Evolutionary conservation across 192 early-diverging fungal species (phyloP).

Genomic region (Dimargaris verticillata): DNA sequence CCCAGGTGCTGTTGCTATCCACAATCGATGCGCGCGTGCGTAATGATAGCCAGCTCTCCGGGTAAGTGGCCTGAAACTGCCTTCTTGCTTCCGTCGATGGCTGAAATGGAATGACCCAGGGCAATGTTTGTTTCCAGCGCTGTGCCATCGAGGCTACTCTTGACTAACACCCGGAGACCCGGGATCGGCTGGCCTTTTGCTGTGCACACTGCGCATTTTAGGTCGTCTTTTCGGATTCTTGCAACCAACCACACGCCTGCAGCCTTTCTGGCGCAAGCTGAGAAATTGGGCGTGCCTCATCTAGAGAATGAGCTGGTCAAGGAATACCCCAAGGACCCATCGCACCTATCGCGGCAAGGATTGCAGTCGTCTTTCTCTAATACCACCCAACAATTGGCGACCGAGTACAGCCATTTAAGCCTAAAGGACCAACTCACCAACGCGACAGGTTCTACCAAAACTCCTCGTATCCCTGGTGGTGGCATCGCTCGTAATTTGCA

Average conservation of each 20-base stretch:
- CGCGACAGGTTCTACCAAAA: conserved; percentile 7
- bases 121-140: too few species aligned
- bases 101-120: too few species aligned
- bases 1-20: conserved; percentile 38
- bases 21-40: conserved; percentile 50
- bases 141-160: too few species aligned
- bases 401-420: not conserved
- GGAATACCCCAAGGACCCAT: conserved; percentile 13
- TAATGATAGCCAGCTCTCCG: conserved; percentile 39
- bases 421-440: not conserved
- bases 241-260: conserved; percentile 30
- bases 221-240: conserved; percentile 18
- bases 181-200: too few species aligned
- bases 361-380: conserved; percentile 7
- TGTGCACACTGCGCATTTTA: too few species aligned
- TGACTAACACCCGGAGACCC: too few species aligned
- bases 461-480: conserved; percentile 36
- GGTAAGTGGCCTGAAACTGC: conserved; percentile 12
- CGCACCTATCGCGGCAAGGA: not conserved
- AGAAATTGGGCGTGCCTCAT: conserved; percentile 16
- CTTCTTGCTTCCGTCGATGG: too few species aligned
- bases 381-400: conserved; percentile 12
- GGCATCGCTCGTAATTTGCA: conserved; percentile 40
- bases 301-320: conserved; percentile 18
- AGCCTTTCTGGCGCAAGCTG: conserved; percentile 13